Evolutionary conservation across 169 alveolate species (phyloP).

Genomic region (Plasmodium knowlesi): DNA sequence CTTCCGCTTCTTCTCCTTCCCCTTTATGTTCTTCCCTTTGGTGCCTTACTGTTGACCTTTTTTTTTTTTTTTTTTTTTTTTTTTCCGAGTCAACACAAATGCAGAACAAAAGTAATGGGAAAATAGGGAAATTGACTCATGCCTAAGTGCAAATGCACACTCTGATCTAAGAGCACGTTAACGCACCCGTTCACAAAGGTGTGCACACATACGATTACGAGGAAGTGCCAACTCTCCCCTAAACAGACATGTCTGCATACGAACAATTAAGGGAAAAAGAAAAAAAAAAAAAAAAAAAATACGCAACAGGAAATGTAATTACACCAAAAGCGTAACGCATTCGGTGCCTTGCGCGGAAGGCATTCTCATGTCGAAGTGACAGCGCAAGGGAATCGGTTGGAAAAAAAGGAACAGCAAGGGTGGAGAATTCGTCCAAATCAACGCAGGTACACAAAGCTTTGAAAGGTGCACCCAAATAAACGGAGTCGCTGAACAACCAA

Average conservation of each 20-base stretch:
- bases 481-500: not conserved
- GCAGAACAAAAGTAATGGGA: not conserved
- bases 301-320: not conserved
- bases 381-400: not conserved
- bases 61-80: slow-evolving; percentile 8
- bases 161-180: not conserved
- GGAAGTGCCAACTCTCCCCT: too few species aligned
- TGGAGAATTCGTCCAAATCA: not conserved
- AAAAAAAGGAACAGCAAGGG: not conserved
- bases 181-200: not conserved
- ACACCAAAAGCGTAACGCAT: not conserved
- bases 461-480: not conserved
- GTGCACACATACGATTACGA: not conserved
- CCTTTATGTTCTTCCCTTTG: not conserved
- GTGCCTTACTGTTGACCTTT: not conserved
- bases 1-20: not conserved
- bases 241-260: too few species aligned
- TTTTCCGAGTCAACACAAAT: not conserved
- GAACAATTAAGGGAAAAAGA: too few species aligned
- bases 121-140: not conserved
- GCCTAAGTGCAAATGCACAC: not conserved
- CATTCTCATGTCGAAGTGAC: not conserved
- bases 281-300: not conserved
- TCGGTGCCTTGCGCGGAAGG: not conserved
- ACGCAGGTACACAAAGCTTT: not conserved